These are phyloP conservation scores for Gryganskiella cystojenkinii DNA, from an alignment of 192 early-diverging fungal species.

Conservation along the genomic window DNA sequence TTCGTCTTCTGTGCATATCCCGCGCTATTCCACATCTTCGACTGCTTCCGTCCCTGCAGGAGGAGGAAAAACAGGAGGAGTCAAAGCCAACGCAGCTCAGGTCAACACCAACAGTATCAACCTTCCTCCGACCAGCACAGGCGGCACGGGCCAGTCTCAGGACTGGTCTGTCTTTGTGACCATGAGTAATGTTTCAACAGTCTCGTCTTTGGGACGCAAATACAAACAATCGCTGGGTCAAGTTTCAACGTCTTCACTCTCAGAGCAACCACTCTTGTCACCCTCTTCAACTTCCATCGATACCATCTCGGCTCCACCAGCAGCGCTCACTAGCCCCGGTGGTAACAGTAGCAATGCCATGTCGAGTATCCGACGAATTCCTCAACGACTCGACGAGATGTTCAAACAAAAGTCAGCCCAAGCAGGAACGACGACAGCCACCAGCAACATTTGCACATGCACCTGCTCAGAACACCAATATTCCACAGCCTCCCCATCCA, in stretches of 20 bases:
- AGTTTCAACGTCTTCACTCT: too few species aligned
- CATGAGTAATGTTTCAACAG: constrained; percentile 47
- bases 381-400: constrained; percentile 28
- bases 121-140: not conserved
- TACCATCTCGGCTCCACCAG: not conserved
- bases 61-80: too few species aligned
- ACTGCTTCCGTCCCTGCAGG: too few species aligned
- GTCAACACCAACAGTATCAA: not conserved
- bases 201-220: constrained; percentile 23
- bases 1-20: too few species aligned
- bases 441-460: constrained; percentile 23
- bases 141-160: not conserved
- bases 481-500: not conserved
- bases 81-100: not conserved
- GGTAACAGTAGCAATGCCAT: not conserved
- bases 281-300: not conserved
- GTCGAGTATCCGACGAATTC: constrained; percentile 6
- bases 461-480: constrained; percentile 23
- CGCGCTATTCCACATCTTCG: too few species aligned
- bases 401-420: constrained; percentile 14
- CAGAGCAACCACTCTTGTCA: not conserved
- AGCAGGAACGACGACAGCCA: not conserved
- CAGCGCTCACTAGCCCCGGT: constrained; percentile 3
- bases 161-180: constrained; percentile 51
- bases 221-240: not conserved